These are phyloP conservation scores for Tuber calosporum DNA, from an alignment of 495 filamentous ascomycete genomes.

Conservation along the genomic window DNA sequence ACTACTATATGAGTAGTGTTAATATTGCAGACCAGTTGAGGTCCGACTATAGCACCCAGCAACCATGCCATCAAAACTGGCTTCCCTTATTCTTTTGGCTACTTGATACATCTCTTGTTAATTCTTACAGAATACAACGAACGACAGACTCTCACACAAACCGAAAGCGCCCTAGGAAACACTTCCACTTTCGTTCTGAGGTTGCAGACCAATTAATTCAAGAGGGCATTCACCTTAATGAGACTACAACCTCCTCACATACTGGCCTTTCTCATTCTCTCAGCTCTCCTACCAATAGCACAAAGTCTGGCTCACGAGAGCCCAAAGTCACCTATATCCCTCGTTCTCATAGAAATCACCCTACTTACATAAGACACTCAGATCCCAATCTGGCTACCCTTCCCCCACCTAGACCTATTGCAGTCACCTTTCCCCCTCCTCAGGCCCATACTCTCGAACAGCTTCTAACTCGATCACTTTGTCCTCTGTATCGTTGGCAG, in stretches of 20 bases:
- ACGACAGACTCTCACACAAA: no score
- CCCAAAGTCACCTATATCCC: neutral
- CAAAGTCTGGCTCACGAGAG: neutral
- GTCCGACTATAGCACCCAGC: slow-evolving; percentile 32
- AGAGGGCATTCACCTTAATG: neutral
- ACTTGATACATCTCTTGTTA: slow-evolving; percentile 32
- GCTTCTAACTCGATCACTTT: no score
- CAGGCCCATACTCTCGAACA: neutral
- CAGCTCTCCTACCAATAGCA: no score
- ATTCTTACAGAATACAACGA: slow-evolving; percentile 8
- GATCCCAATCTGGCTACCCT: neutral
- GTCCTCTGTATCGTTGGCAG: neutral
- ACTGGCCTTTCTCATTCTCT: neutral
- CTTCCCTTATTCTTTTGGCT: slow-evolving; percentile 35
- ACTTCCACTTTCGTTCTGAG: no score
- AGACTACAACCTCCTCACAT: neutral
- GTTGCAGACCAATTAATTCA: no score
- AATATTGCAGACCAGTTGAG: slow-evolving; percentile 33
- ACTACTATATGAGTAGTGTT: no score
- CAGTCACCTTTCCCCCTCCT: neutral
- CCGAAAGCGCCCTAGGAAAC: no score
- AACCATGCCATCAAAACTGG: slow-evolving; percentile 18
- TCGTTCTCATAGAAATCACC: no score
- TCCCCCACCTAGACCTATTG: no score
- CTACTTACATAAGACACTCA: neutral